Evolutionary conservation across 345 rosid species (phyloP), one percentile per base, ranked within the genome.

Genomic region (Heritiera fomes): DNA sequence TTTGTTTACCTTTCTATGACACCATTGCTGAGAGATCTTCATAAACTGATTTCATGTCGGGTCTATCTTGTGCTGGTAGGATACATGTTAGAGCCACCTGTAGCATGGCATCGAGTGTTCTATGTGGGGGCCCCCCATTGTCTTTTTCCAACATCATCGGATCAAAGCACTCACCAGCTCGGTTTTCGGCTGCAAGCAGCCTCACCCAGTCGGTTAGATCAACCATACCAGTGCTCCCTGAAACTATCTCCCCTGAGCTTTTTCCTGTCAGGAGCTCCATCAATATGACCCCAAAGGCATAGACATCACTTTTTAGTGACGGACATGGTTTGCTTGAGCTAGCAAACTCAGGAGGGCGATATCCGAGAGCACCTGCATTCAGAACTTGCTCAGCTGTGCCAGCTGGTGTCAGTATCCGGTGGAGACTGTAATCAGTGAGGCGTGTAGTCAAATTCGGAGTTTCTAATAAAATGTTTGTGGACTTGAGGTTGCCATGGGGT

Each of bases 401-500:
- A 62, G 87, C 89, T 3, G 95, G 82, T 30, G 97, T 94, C 82
- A 94, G 80, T 79, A 91, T 82, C 38, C 98, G 85, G 80, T 94
- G 98, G 75, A 94, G 90, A 79, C 97, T 90, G 87, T 90, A 94
- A 78, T 94, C 98, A 7, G 97, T 90, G 78, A 94, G 83, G 76
- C 82, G 78, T 23, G 91, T 86, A 40, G 86, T 89, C 84, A 90
- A 73, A 18, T 85, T 81, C 2, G 87, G 90, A 76, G 84, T 71
- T 82, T 89, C 87, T 56, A 94, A 49, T 76, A 94, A 85, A 83
- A 94, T 86, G 87, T 94, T 93, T 5, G 97, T 87, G 12, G 97
- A 91, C 82, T 94, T 94, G 32, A 94, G 92, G 88, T 93, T 94
- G 65, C 98, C 98, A 61, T 94, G 98, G 18, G 98, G 98, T 79